Evolutionary conservation across 2,329 filamentous ascomycete genomes (phyloP).

Genomic region (Cyclaneusma minus): DNA sequence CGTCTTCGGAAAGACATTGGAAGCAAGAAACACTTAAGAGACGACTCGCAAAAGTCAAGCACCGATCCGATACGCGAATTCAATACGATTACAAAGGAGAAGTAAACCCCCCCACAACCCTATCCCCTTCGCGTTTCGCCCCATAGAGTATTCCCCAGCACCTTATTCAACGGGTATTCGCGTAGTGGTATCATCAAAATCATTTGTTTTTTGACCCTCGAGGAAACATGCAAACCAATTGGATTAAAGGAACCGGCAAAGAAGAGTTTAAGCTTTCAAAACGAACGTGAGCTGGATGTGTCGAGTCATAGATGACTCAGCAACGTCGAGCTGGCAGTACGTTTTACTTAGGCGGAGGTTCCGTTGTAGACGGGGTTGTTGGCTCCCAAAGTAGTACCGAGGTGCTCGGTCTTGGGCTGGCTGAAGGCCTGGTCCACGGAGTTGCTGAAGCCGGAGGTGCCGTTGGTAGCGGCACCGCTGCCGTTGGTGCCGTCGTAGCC

Average conservation of each 20-base stretch:
- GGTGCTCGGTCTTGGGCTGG: slow-evolving; percentile 1
- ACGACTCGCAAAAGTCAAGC: too few relatives aligned
- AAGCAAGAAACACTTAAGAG: too few relatives aligned
- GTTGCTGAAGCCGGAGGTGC: slow-evolving; percentile 9
- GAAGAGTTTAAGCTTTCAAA: background rate
- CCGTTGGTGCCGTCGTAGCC: background rate
- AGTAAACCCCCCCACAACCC: too few relatives aligned
- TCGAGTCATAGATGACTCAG: slow-evolving; percentile 12
- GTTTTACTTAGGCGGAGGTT: slow-evolving; percentile 2
- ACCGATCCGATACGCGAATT: too few relatives aligned
- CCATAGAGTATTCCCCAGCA: too few relatives aligned
- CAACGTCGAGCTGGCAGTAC: slow-evolving; percentile 7
- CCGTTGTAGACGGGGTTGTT: slow-evolving; percentile 2
- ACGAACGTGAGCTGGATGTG: slow-evolving; percentile 4
- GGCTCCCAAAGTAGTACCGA: slow-evolving; percentile 1
- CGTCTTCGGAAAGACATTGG: too few relatives aligned
- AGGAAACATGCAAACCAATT: too few relatives aligned
- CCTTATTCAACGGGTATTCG: too few relatives aligned
- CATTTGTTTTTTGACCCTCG: too few relatives aligned
- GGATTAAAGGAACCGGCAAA: too few relatives aligned
- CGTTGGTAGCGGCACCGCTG: background rate
- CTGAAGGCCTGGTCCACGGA: slow-evolving; percentile 15
- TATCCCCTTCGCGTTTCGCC: too few relatives aligned
- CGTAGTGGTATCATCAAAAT: slow-evolving; percentile 5
- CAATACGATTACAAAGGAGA: too few relatives aligned